Evolutionary conservation across 176 grass and related monocot genomes (phyloP).

Genomic region (Oryza nivara): DNA sequence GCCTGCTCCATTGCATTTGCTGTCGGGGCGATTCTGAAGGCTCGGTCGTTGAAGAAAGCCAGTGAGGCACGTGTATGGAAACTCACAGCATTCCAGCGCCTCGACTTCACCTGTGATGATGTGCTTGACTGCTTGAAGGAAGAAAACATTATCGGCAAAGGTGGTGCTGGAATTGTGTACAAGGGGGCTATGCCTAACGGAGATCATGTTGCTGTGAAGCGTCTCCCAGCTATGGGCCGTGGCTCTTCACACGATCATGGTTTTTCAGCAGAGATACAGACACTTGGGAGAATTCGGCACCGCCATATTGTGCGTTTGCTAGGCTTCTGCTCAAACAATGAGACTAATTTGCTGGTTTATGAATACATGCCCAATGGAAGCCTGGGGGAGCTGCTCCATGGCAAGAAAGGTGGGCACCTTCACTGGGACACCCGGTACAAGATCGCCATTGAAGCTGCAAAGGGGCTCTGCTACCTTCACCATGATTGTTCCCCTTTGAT

Average conservation of each 20-base stretch:
- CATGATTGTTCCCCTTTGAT: slow-evolving; percentile 94
- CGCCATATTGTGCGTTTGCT: slow-evolving; percentile 92
- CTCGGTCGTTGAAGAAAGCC: slow-evolving; percentile 82
- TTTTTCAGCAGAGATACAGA: slow-evolving; percentile 93
- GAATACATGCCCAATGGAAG: slow-evolving; percentile 99
- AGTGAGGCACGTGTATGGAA: slow-evolving; percentile 78
- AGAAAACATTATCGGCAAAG: slow-evolving; percentile 98
- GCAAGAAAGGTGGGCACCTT: slow-evolving; percentile 84
- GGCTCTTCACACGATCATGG: slow-evolving; percentile 95
- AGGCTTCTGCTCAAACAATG: slow-evolving; percentile 95
- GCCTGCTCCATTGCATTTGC: slow-evolving; percentile 87
- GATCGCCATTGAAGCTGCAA: slow-evolving; percentile 86
- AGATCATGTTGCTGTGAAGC: slow-evolving; percentile 84
- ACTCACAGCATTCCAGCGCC: slow-evolving; percentile 92
- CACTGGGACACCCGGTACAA: slow-evolving; percentile 89
- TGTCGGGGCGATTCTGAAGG: slow-evolving; percentile 72
- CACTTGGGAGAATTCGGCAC: slow-evolving; percentile 91
- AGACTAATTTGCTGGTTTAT: slow-evolving; percentile 92
- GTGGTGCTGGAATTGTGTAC: slow-evolving; percentile 93
- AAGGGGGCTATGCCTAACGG: slow-evolving; percentile 86
- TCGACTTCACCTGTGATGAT: slow-evolving; percentile 92
- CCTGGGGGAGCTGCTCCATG: slow-evolving; percentile 92
- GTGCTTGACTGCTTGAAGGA: slow-evolving; percentile 89
- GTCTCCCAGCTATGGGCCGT: slow-evolving; percentile 73
- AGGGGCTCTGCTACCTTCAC: slow-evolving; percentile 97